Evolutionary conservation across 73 alveolate genomes (phyloP), one percentile per base, ranked within the genome.

Genomic region (Tetrahymena malaccensis): DNA sequence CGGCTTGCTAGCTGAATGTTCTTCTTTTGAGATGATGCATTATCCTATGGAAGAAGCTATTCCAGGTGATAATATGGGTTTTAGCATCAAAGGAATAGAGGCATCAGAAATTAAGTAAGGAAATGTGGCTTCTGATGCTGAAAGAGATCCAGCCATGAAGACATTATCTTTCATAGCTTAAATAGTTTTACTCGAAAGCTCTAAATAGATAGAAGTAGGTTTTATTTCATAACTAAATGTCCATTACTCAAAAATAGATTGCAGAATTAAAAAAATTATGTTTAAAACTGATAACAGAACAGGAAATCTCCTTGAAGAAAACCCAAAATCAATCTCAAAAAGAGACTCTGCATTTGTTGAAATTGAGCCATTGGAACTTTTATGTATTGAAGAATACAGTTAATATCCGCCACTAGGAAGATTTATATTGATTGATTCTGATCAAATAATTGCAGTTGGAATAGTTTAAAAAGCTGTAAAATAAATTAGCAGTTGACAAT

Each of bases 41-140:
- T 95, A 96, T 16, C 50, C 97, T 43, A 56, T 96, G 93, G 97
- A 85, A 38, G 98, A 97, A 96, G 98, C 98, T 55, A 35, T 70
- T 55, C 98, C 98, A 19, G 98, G 98, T 38, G 98, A 97, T 94
- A 93, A 94, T 94, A 98, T 97, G 31, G 99, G 99, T 43, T 97
- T 97, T 96, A 93, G 94, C 56, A 94, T 97, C 34, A 97, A 97
- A 95, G 95, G 94, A 43, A 95, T 96, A 2, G 34, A 27, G 37
- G 95, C 94, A 7, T 94, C 96, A 56, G 98, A 97, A 84, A 84
- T 97, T 25, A 94, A 96, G 94, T 95, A 97, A 96, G 99, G 99
- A 27, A 93, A 94, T 94, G 97, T 97, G 85, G 94, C 95, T 84
- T 96, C 97, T 21, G 98, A 97, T 93, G 35, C 96, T 34, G 85